Conservation (phyloP, 164 flowering plant genomes). For the Warburgia ugandensis region DNA sequence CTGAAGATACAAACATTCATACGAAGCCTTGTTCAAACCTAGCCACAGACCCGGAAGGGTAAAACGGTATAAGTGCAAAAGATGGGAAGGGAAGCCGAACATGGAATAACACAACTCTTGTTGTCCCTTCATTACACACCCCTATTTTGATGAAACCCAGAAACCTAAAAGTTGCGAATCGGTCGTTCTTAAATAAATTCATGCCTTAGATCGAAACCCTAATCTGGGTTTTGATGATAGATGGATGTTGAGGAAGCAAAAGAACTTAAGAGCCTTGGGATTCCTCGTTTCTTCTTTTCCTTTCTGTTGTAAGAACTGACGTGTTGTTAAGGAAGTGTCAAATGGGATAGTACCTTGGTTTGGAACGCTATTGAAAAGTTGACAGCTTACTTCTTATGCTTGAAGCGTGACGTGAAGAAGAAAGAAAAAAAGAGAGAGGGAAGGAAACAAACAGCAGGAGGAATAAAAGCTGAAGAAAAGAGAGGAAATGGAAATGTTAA, state of each 20-base stretch:
- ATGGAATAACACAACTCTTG: no score
- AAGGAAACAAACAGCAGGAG: slow-evolving; percentile 13
- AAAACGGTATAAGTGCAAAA: not conserved
- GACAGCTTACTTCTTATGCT: slow-evolving; percentile 30
- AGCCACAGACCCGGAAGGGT: not conserved
- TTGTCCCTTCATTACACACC: no score
- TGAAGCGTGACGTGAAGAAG: slow-evolving; percentile 16
- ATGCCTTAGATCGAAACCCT: not conserved
- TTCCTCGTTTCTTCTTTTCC: slow-evolving; percentile 7
- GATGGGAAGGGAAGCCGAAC: not conserved
- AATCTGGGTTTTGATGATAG: no score
- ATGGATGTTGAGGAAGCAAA: not conserved
- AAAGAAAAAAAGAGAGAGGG: slow-evolving; percentile 13
- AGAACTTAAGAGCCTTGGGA: not conserved
- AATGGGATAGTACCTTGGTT: slow-evolving; percentile 6
- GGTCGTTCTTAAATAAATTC: no score
- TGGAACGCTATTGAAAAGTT: slow-evolving; percentile 24
- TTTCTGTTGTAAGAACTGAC: slow-evolving; percentile 18
- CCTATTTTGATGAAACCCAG: no score
- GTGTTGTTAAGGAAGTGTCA: slow-evolving; percentile 38
- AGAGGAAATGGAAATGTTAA: slow-evolving; percentile 1
- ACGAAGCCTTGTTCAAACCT: not conserved
- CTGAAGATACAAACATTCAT: not conserved
- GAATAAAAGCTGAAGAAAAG: slow-evolving; percentile 6
- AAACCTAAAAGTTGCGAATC: no score